Base-by-base conservation (phyloP, 371 early-diverging fungal species). In the Nematocida ironsii region DNA sequence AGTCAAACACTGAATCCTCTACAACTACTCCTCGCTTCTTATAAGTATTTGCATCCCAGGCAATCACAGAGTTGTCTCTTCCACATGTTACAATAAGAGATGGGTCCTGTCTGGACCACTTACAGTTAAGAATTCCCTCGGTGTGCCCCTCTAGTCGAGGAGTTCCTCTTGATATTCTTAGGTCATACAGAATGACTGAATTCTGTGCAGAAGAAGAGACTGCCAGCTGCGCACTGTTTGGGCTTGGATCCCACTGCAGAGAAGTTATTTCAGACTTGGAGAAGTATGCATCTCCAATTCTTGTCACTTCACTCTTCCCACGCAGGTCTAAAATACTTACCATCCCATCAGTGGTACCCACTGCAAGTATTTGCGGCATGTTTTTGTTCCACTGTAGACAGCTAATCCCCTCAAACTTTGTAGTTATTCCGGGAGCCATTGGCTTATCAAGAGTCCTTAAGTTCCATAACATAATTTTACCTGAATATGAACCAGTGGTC, bases 391-490 rank as follows among this genome's bases (percentile, higher is more conserved):
- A 87, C 23, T 83, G 55, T 3, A 87, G 66, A 23, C 70, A 81
- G 47, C 82, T 80, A 23, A 86, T 85, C 20, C 72, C 72, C 4
- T 60, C 73, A 47, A 54, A 62, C 60, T 83, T 54, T 62, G 72
- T 75, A 1, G 71, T 71, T 11, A 84, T 82, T 25, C 84, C 87
- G n/a, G 84, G 73, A 47, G 74, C 52, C 62, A 83, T 82, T 68
- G 88, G 86, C 72, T 84, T 85, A 42, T 84, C 84, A 25, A 85
- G 68, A 16, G 84, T 82, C 44, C 75, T 74, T 33, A 86, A 55
- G 71, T 84, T 84, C 82, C 73, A 84, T 61, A 87, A 80, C 44
- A 87, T 57, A 4, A 87, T 72, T 60, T 84, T 85, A n/a, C 84
- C 84, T 4, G 62, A 81, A 7, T 54, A 73, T 0, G 86, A 83